A percentile compares a stretch with the other conserved stretches of the same genome.
Evolutionary conservation across 1,284 basidiomycete species (phyloP).

Genomic region (Cryptococcus amylolentus): DNA sequence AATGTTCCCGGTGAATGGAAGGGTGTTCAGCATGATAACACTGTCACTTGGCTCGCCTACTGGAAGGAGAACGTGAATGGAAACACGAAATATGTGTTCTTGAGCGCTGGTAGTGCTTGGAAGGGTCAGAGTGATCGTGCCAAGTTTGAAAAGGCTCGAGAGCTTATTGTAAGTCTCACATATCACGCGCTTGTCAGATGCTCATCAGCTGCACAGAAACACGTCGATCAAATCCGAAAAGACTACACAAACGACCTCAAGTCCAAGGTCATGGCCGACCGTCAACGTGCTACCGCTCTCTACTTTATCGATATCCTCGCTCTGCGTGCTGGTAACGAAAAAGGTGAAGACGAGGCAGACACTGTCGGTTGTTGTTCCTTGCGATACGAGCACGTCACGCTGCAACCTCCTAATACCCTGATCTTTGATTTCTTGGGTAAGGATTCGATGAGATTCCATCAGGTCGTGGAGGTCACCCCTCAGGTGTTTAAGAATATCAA

Average conservation of each 20-base stretch:
- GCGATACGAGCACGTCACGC: constrained; percentile 88
- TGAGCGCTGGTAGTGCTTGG: constrained; percentile 86
- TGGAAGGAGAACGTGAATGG: constrained; percentile 96
- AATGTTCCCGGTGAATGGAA: constrained; percentile 88
- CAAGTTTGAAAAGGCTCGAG: constrained; percentile 94
- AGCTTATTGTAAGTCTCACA: constrained; percentile 68
- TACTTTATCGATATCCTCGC: constrained; percentile 95
- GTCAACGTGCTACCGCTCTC: constrained; percentile 92
- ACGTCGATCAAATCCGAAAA: constrained; percentile 81
- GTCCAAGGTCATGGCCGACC: constrained; percentile 84
- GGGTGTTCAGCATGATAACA: constrained; percentile 77
- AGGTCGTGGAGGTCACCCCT: constrained; percentile 76
- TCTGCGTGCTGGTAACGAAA: constrained; percentile 95
- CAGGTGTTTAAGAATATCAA: constrained; percentile 89
- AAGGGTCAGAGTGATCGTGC: constrained; percentile 94
- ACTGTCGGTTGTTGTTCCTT: constrained; percentile 96
- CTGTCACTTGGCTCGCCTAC: constrained; percentile 93
- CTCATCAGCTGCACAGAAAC: constrained; percentile 56
- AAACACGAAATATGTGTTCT: constrained; percentile 92
- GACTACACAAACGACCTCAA: constrained; percentile 82
- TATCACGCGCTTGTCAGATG: neutral
- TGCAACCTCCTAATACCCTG: constrained; percentile 74
- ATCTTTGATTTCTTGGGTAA: constrained; percentile 96
- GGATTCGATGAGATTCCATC: constrained; percentile 94
- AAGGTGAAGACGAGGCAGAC: constrained; percentile 95